Conservation (phyloP, 2,329 filamentous ascomycete genomes). For the Trichoderma sp. region DNA sequence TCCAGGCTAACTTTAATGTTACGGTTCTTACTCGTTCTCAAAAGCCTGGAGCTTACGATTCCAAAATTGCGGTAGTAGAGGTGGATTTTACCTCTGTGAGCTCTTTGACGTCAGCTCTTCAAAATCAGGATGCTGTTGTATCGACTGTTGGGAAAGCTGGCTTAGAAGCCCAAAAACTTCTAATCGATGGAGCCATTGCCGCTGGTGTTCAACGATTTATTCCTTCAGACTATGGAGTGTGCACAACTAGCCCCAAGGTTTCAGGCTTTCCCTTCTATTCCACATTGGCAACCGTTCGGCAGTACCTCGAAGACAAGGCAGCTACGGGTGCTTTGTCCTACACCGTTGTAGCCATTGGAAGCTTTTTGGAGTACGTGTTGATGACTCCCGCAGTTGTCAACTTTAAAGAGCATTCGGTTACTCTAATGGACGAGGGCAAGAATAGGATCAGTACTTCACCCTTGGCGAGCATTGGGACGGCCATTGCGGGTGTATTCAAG, state of each 20-base stretch:
- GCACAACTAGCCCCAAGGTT: not conserved
- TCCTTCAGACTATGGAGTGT: not conserved
- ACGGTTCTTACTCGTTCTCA: not conserved
- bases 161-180: not conserved
- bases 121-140: not conserved
- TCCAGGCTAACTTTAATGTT: not conserved
- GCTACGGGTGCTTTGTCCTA: not conserved
- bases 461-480: not conserved
- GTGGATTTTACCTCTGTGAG: not conserved
- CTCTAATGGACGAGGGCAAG: not conserved
- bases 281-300: not conserved
- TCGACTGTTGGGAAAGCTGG: not conserved
- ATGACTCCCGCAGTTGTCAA: not conserved
- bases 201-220: not conserved
- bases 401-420: not conserved
- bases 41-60: not conserved
- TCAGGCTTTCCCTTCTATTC: not conserved
- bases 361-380: not conserved
- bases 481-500: not conserved
- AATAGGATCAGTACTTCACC: not conserved
- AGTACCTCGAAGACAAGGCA: not conserved
- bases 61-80: not conserved
- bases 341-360: not conserved
- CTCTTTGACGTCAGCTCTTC: not conserved
- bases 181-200: slow-evolving; percentile 1